These are phyloP conservation scores for Stephania japonica DNA, from an alignment of 164 flowering plant species.

Conservation along the genomic window DNA sequence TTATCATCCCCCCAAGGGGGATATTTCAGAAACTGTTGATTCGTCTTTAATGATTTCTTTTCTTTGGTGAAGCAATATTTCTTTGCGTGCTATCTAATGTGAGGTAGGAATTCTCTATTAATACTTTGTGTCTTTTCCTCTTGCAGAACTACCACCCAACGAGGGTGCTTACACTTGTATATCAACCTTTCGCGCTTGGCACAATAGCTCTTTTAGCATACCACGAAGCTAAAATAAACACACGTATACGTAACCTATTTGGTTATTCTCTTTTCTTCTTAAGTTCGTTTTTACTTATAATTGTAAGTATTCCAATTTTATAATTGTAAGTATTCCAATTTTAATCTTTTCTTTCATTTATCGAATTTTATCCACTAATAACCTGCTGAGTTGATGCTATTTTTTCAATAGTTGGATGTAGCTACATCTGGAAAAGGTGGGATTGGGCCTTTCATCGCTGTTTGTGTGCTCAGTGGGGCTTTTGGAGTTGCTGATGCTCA, in stretches of 20 bases:
- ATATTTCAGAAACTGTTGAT: neutral
- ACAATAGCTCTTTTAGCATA: constrained; percentile 28
- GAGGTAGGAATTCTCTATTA: neutral
- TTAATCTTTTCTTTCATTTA: neutral
- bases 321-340: constrained; percentile 43
- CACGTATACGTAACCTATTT: constrained; percentile 32
- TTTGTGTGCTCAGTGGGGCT: constrained; percentile 45
- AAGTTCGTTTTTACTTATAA: constrained; percentile 45
- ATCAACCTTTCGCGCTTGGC: constrained; percentile 42
- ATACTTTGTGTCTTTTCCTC: constrained; percentile 1
- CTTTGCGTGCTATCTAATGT: neutral
- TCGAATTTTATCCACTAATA: neutral
- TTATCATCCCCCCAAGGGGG: too few relatives aligned
- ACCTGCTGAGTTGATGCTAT: neutral
- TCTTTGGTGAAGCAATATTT: neutral
- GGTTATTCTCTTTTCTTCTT: constrained; percentile 62
- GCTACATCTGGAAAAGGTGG: constrained; percentile 71
- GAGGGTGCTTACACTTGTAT: constrained; percentile 39
- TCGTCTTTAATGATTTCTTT: neutral
- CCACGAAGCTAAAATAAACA: constrained; percentile 37
- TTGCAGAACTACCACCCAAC: constrained; percentile 34
- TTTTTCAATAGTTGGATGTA: constrained; percentile 50
- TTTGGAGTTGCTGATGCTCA: constrained; percentile 81
- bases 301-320: constrained; percentile 36
- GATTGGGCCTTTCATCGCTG: constrained; percentile 45